These are phyloP conservation scores for Chlamydomonas schloesseri DNA, from an alignment of 139 green algal genomes.

Conservation along the genomic window DNA sequence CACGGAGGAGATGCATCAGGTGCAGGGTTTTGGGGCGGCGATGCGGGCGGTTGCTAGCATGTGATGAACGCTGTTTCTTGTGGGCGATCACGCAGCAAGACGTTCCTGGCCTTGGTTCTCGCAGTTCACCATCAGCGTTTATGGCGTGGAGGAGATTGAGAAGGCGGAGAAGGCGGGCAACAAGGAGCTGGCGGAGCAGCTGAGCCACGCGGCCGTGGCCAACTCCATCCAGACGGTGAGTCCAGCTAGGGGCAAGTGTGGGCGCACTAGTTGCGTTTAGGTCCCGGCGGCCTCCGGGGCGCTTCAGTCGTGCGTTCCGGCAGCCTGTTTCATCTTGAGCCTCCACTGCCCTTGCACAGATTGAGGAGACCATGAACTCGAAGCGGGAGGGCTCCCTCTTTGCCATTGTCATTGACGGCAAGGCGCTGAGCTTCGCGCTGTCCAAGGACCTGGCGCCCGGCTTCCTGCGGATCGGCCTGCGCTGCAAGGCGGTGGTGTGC, in stretches of 20 bases:
- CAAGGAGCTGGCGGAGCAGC: constrained; percentile 43
- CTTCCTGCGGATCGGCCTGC: constrained; percentile 62
- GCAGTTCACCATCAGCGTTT: constrained; percentile 38
- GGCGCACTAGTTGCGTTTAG: no score
- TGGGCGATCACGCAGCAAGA: no score
- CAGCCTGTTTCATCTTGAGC: no score
- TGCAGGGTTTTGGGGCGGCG: no score
- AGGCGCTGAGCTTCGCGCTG: constrained; percentile 83
- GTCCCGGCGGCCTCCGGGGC: no score
- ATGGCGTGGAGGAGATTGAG: constrained; percentile 49
- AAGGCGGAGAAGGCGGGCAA: constrained; percentile 33
- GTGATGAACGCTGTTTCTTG: no score
- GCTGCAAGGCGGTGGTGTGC: constrained; percentile 78
- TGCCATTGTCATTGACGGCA: constrained; percentile 82
- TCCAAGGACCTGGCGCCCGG: constrained; percentile 46
- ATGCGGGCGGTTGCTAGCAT: no score
- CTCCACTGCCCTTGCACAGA: constrained; percentile 4
- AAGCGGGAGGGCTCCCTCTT: not conserved
- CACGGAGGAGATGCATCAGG: constrained; percentile 74
- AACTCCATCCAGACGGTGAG: constrained; percentile 8
- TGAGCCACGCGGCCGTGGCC: constrained; percentile 40
- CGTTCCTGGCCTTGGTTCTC: no score
- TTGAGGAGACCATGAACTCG: constrained; percentile 13
- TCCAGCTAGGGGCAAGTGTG: not conserved
- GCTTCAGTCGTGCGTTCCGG: no score